Evolutionary conservation across 371 early-diverging fungal genomes (phyloP), one percentile per base, ranked within the genome.

Genomic region (Mortierella sp.): DNA sequence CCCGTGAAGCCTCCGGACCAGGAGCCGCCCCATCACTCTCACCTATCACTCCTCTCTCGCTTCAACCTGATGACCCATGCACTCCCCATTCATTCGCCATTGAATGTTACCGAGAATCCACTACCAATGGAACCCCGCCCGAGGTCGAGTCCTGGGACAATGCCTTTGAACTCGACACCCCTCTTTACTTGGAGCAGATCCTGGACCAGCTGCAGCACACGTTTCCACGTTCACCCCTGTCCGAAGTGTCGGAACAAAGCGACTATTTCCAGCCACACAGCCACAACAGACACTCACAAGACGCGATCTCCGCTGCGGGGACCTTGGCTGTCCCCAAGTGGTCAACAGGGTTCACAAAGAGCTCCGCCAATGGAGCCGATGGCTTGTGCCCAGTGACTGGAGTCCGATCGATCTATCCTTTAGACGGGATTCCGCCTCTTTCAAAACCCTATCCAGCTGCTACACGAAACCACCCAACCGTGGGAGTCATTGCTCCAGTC

Each of bases 221-320:
- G 57, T 51, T 70, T 44, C 75, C 75, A 18, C 75, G 70, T 1
- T 75, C 75, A 9, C 75, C 75, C 19, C 69, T 75, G 45, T 75
- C 75, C 18, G 75, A 75, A 56, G 57, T 50, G 21, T 75, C 75
- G 57, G 69, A 69, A 47, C 69, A 66, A 47, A 70, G 75, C 18
- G 75, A 75, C 53, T 75, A 75, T 66, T 75, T 75, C 37, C 75
- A 75, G 48, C 47, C 59, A 7, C 55, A 58, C 25, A 18, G 57
- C 37, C 23, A 37, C 52, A 28, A 19, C 37, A 37, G 37, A 9
- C 37, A 37, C 37, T 9, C 37, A 37, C 37, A 37, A 3, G 37
- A 37, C 37, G 3, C 37, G 37, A 37, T 37, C 37, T 37, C 37
- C 37, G 37, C 37, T 9, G 9, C 37, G 9, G 37, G 37, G 37